These are phyloP conservation scores for Polytrichum commune DNA, from an alignment of 225 moss, liverwort and hornwort species.

Conservation along the genomic window DNA sequence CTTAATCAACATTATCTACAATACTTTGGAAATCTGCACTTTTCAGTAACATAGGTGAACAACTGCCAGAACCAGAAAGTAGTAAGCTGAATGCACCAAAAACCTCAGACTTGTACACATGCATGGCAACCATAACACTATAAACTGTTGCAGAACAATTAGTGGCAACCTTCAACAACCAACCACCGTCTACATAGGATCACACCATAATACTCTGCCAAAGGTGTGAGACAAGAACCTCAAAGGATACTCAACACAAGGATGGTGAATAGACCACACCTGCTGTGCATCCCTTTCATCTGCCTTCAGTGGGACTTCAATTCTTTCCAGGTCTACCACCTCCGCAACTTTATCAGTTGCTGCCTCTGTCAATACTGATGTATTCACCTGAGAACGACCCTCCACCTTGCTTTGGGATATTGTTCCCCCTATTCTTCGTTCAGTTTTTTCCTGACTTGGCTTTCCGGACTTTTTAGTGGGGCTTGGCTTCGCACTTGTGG, in stretches of 20 bases:
- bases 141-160: too few species aligned
- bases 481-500: not conserved
- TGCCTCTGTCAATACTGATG: not conserved
- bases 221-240: too few species aligned
- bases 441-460: not conserved
- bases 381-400: not conserved
- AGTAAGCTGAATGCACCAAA: too few species aligned
- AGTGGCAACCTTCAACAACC: too few species aligned
- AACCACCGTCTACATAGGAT: too few species aligned
- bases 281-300: constrained; percentile 1
- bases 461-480: not conserved
- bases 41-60: too few species aligned
- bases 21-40: too few species aligned
- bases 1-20: not conserved
- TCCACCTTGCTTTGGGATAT: constrained; percentile 1
- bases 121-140: too few species aligned
- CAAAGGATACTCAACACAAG: too few species aligned
- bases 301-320: not conserved
- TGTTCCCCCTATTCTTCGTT: not conserved
- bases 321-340: not conserved
- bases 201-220: too few species aligned
- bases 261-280: not conserved
- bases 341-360: not conserved
- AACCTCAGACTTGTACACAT: too few species aligned
- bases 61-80: too few species aligned